Conservation (phyloP, 2,329 filamentous ascomycete species). For the Stemphylium lycopersici region DNA sequence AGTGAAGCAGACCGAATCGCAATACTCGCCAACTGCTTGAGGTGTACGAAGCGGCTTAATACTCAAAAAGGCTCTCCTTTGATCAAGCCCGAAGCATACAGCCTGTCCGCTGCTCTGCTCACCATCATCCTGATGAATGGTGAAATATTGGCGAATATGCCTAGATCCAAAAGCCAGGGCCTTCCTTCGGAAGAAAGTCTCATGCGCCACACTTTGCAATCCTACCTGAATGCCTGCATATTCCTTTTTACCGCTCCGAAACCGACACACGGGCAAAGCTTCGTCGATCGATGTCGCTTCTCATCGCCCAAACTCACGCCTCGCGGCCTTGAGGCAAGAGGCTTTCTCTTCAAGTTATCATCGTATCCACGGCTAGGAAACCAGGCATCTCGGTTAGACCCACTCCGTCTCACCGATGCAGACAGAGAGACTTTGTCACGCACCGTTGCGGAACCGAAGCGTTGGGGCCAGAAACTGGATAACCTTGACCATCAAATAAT, state of each 20-base stretch:
- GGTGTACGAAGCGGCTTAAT: conserved; percentile 19
- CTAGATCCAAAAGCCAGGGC: no score
- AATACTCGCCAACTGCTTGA: conserved; percentile 24
- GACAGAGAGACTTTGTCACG: background rate
- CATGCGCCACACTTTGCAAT: conserved; percentile 5
- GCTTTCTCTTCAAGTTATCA: conserved; percentile 15
- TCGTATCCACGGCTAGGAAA: background rate
- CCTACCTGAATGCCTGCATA: conserved; percentile 7
- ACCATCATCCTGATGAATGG: conserved; percentile 24
- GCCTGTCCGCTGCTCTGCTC: conserved; percentile 21
- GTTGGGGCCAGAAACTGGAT: background rate
- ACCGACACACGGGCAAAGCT: conserved; percentile 10
- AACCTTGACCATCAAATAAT: background rate
- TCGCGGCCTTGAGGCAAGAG: conserved; percentile 16
- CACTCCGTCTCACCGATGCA: background rate
- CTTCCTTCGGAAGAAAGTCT: background rate
- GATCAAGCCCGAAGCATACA: conserved; percentile 5
- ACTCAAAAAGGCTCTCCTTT: conserved; percentile 4
- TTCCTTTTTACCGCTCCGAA: conserved; percentile 13
- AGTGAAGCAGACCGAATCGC: conserved; percentile 21
- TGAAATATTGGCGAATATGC: conserved; percentile 12
- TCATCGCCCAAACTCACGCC: conserved; percentile 6
- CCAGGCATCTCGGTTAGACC: background rate
- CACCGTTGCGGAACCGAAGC: background rate
- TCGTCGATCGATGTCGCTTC: conserved; percentile 24